Percentiles rank a stretch among this genome's conserved stretches.
These are phyloP conservation scores for Porodaedalea pini DNA, from an alignment of 1,284 basidiomycete species.

Conservation along the genomic window DNA sequence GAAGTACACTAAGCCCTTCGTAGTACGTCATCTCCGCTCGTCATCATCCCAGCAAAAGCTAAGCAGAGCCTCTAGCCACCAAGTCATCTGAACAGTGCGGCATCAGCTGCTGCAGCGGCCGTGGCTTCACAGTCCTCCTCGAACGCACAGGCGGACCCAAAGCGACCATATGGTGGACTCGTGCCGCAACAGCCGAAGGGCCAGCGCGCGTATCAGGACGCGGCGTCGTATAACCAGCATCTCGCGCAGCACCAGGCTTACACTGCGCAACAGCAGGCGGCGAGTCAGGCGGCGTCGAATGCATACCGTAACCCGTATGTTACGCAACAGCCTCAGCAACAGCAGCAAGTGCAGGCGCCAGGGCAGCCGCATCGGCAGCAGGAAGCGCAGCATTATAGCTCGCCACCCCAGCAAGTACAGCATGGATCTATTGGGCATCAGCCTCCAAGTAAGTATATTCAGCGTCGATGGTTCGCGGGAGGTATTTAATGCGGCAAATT, in stretches of 20 bases:
- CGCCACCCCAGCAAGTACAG: constrained; percentile 13
- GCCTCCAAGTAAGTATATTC: constrained; percentile 3
- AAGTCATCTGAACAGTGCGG: constrained; percentile 13
- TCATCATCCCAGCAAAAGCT: not conserved
- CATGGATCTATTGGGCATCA: constrained; percentile 11
- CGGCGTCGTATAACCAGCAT: constrained; percentile 92
- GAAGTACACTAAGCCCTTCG: constrained; percentile 85
- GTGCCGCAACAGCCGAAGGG: constrained; percentile 78
- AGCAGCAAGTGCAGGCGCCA: constrained; percentile 30
- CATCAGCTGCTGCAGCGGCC: constrained; percentile 34
- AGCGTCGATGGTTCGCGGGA: not conserved
- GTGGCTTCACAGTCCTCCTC: constrained; percentile 19
- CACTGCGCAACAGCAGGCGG: constrained; percentile 76
- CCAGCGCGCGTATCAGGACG: constrained; percentile 85
- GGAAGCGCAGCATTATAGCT: constrained; percentile 13
- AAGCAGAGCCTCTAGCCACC: constrained; percentile 17
- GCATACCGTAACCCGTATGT: constrained; percentile 75
- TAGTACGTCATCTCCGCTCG: constrained; percentile 50
- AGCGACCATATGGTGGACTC: constrained; percentile 93
- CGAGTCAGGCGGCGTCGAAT: constrained; percentile 61
- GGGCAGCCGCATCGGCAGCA: constrained; percentile 22
- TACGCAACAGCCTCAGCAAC: constrained; percentile 40
- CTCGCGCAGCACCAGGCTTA: constrained; percentile 92
- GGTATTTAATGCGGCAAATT: not conserved
- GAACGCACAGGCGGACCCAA: constrained; percentile 51